A percentile compares a stretch with the other conserved stretches of the same genome.
phyloP scores from a whole-genome alignment of 202 grass and related monocot species.

The Setaria viridis region DNA sequence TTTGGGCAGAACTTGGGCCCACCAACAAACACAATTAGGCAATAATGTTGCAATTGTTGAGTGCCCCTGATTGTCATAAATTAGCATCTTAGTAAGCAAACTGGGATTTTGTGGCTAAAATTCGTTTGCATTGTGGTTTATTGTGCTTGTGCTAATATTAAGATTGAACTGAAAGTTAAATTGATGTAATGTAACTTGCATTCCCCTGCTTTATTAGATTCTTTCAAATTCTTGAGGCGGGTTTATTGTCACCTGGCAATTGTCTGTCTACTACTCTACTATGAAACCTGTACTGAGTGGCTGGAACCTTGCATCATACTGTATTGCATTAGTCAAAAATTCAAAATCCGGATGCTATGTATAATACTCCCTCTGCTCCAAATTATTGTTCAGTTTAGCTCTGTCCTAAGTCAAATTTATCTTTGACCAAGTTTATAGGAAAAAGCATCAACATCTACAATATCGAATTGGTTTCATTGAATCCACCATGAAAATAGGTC shows the following conservation, averaged over 20 bases:
- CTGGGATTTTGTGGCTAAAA: not conserved
- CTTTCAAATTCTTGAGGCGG: not conserved
- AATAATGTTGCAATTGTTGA: not conserved
- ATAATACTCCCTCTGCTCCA: not conserved
- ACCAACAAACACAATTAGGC: not conserved
- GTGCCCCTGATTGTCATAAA: conserved; percentile 2
- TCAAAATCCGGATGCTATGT: not conserved
- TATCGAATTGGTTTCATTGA: no score
- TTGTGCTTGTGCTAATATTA: not conserved
- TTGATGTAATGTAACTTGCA: not conserved
- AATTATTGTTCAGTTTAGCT: no score
- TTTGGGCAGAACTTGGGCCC: not conserved
- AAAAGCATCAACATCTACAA: no score
- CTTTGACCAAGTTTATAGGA: no score
- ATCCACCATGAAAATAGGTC: no score
- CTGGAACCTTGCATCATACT: conserved; percentile 6
- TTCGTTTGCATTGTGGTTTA: not conserved
- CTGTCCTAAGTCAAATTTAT: no score
- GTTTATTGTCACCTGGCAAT: conserved; percentile 5
- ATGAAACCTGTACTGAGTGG: not conserved
- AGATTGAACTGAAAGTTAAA: not conserved
- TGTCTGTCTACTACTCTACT: conserved; percentile 2
- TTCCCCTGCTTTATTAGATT: not conserved
- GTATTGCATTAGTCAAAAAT: conserved; percentile 5
- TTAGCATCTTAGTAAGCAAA: not conserved